Evolutionary conservation across 139 green algal genomes (phyloP).

Genomic region (Parachlorella kessleri): DNA sequence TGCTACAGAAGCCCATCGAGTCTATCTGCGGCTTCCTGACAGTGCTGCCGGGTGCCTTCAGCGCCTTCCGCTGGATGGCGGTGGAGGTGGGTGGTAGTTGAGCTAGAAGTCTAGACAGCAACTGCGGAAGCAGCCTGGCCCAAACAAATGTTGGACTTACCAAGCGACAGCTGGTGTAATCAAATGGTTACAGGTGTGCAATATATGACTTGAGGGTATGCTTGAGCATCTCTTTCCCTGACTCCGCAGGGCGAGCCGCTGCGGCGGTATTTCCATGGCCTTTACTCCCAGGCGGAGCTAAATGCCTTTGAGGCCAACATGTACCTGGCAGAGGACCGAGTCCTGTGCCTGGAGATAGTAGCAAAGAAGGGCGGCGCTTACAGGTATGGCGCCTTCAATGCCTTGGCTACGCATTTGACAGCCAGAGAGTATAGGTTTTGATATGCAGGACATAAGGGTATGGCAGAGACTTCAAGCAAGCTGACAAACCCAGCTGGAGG

Average conservation of each 20-base stretch:
- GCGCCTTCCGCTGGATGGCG: constrained; percentile 41
- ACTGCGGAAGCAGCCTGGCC: too few species aligned
- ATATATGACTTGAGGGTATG: too few species aligned
- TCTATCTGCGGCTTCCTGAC: constrained; percentile 47
- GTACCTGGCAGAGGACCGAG: constrained; percentile 47
- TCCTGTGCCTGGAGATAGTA: constrained; percentile 48
- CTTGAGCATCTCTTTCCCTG: too few species aligned
- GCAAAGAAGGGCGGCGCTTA: constrained; percentile 35
- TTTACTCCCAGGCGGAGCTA: constrained; percentile 48
- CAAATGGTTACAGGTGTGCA: too few species aligned
- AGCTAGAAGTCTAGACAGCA: too few species aligned
- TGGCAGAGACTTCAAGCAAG: too few species aligned
- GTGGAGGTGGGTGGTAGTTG: constrained; percentile 27
- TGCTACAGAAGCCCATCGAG: constrained; percentile 49
- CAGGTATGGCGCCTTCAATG: not conserved
- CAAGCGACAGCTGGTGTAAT: too few species aligned
- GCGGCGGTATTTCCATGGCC: constrained; percentile 47
- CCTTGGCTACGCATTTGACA: not conserved
- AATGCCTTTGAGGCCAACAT: constrained; percentile 54
- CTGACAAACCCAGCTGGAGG: too few species aligned
- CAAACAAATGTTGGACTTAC: too few species aligned
- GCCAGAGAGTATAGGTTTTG: too few species aligned
- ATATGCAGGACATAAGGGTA: too few species aligned
- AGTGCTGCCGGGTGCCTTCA: constrained; percentile 46
- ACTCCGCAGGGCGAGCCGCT: constrained; percentile 47